phyloP scores from a whole-genome alignment of 495 filamentous ascomycete genomes.

The Xylaria grammica region DNA sequence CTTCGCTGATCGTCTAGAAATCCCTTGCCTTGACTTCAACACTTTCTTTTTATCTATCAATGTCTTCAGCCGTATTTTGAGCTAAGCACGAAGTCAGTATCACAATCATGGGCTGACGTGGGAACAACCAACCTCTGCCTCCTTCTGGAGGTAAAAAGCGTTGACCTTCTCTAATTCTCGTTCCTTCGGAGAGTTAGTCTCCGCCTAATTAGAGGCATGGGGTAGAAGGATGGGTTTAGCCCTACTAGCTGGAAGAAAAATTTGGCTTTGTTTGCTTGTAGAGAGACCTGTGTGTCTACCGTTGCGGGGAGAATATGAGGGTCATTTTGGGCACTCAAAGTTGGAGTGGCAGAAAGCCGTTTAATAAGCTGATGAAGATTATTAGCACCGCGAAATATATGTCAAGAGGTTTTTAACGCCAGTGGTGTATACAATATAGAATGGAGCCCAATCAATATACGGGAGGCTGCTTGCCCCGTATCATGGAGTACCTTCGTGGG shows the following conservation, averaged over 20 bases:
- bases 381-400: slow-evolving; percentile 34
- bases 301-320: slow-evolving; percentile 49
- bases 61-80: slow-evolving; percentile 88
- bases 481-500: background rate
- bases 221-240: slow-evolving; percentile 4
- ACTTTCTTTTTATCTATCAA: slow-evolving; percentile 93
- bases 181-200: slow-evolving; percentile 62
- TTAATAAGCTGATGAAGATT: slow-evolving; percentile 83
- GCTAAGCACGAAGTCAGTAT: slow-evolving; percentile 57
- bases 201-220: background rate
- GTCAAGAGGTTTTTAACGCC: background rate
- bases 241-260: slow-evolving; percentile 97
- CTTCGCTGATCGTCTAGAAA: slow-evolving; percentile 85
- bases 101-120: background rate
- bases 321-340: slow-evolving; percentile 74
- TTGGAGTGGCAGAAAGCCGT: slow-evolving; percentile 89
- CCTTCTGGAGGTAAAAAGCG: slow-evolving; percentile 95
- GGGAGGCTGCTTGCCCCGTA: background rate
- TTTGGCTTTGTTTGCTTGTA: slow-evolving; percentile 96
- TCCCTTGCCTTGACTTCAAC: slow-evolving; percentile 75
- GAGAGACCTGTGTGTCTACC: slow-evolving; percentile 80
- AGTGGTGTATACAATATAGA: slow-evolving; percentile 1
- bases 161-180: slow-evolving; percentile 98
- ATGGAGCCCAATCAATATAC: slow-evolving; percentile 7
- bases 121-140: slow-evolving; percentile 77